Base-by-base conservation (phyloP, 1,139 yeast species). In the Suzukiozyma palmioleophila region DNA sequence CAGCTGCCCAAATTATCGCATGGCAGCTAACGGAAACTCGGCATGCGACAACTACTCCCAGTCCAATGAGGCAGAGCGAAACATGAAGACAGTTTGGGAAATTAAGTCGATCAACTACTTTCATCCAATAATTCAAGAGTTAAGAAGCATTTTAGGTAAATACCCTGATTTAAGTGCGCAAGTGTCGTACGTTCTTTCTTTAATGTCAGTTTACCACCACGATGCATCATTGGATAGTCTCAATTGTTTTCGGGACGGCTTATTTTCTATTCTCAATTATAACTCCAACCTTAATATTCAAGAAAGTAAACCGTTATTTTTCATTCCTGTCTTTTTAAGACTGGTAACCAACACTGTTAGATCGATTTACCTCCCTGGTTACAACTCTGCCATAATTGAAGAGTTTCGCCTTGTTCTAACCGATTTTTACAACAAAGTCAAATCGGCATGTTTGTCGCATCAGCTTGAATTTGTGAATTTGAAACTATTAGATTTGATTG, bases 151-250 rank as follows among this genome's bases (percentile, higher is more conserved):
- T 16, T 53, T 70, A 38, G 66, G 66, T 43, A 50, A 49, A 25
- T 60, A 62, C 38, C 69, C 71, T 1, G 67, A 62, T 37, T 44
- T 59, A 28, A 63, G 71, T 37, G 59, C 73, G 0, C 58, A 62
- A 4, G 64, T 65, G 8, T 66, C 73, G 26, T 70, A 69, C 44
- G 57, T 70, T 37, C 53, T 70, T 33, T 62, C 70, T 43, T 51
- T 69, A 40, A 69, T 68, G 72, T 58, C 73, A 9, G 61, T 69
- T 14, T 70, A 70, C 46, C 75, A 70, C 42, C 75, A 75, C 0
- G 73, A 67, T 44, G 73, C 72, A 5, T 67, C 73, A 0, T 47
- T 61, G n/a, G 50, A 62, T 43, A 66, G 73, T 28, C 57, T 62
- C 15, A 56, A 54, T 33, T 69, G 76, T 43, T 70, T 69, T 43